Base-by-base conservation (phyloP, 108 stramenopile species). In the Thalassiosira profunda region DNA sequence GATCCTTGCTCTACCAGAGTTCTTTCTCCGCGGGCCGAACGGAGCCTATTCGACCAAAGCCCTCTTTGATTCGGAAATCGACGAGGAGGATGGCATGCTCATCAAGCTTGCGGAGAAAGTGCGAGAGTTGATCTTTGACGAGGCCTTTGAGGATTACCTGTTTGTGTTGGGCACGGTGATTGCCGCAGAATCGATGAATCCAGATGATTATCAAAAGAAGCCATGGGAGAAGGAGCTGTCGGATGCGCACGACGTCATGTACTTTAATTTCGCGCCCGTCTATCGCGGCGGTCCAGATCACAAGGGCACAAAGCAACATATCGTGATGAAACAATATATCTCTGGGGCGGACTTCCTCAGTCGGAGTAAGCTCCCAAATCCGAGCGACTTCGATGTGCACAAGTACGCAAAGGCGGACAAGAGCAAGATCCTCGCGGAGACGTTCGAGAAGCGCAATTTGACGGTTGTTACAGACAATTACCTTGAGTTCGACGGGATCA, bases 121-220 rank as follows among this genome's bases (percentile, higher is more conserved):
- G 11, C 56, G 51, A 1, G 57, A 52, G 8, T 41, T 79, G 28
- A 73, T 79, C 43, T 30, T 64, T 37, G 64, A 79, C 43, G 36
- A 30, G 10, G 63, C 48, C 4, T 79, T 53, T 43, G 24, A 66
- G 21, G 71, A 79, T 51, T 79, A 58, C 59, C 41, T 79, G 36
- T 79, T 79, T 57, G 65, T 79, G 20, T 70, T 79, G 24, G 78
- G 78, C 20, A 79, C 78, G 4, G 49, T 72, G 15, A 58, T 72
- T 59, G 36, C 41, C 3, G 44, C 76, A 25, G 58, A 70, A 56
- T 72, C 60, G 11, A 26, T 68, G 12, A 1, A 44, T 21, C 40
- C 35, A 14, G 48, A 55, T 29, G 57, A 72, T 26, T 44, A 24
- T 5, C 28, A 37, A 21, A 5, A 63, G 7, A 45, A 49, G 3